Evolutionary conservation across 352 stramenopile genomes (phyloP).

Genomic region (Ophiocytium majus): DNA sequence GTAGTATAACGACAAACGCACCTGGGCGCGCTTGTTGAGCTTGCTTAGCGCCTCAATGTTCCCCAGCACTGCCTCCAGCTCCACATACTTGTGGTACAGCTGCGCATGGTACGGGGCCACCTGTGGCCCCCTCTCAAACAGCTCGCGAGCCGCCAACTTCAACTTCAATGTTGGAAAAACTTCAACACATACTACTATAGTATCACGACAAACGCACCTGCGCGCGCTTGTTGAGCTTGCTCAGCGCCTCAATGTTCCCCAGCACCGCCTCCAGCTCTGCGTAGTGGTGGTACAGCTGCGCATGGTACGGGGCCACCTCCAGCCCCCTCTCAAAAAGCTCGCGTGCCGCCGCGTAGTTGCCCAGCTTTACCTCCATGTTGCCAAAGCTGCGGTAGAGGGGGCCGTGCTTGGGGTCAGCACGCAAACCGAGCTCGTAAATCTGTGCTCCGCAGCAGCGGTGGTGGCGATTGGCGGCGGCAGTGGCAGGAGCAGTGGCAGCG

Average conservation of each 20-base stretch:
- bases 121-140: conserved; percentile 35
- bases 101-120: conserved; percentile 24
- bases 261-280: conserved; percentile 48
- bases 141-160: too few relatives aligned
- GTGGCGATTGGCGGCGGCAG: too few relatives aligned
- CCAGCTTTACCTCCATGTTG: conserved; percentile 45
- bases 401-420: conserved; percentile 38
- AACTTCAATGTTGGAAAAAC: conserved; percentile 47
- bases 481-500: too few relatives aligned
- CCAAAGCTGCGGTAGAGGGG: conserved; percentile 50
- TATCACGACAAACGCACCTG: neutral
- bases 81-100: conserved; percentile 36
- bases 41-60: too few relatives aligned
- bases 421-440: conserved; percentile 47
- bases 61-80: conserved; percentile 43
- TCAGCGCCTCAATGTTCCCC: conserved; percentile 26
- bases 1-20: too few relatives aligned
- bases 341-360: conserved; percentile 37
- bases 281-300: conserved; percentile 50
- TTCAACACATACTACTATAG: too few relatives aligned
- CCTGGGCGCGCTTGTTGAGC: too few relatives aligned
- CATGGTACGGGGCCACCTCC: conserved; percentile 17
- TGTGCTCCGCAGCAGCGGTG: too few relatives aligned
- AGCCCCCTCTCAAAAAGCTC: conserved; percentile 38
- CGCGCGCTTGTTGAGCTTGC: conserved; percentile 12